Percentiles rank a stretch among this genome's conserved stretches.
Evolutionary conservation across 2,329 filamentous ascomycete genomes (phyloP).

Genomic region (Colletotrichum graminicola): DNA sequence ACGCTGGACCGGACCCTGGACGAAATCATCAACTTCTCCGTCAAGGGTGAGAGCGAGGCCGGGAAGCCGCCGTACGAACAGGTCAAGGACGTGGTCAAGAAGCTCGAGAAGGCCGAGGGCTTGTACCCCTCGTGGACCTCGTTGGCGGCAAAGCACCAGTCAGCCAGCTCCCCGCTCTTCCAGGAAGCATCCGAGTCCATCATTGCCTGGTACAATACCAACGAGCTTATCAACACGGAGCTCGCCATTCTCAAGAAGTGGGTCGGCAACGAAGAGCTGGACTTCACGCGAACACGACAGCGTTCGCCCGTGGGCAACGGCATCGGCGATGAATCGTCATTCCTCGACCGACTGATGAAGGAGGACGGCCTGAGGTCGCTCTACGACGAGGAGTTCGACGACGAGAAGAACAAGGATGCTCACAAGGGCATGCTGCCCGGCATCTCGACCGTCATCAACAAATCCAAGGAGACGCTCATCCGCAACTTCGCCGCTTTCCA

Average conservation of each 20-base stretch:
- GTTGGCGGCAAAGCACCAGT: constrained; percentile 80
- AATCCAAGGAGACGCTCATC: constrained; percentile 93
- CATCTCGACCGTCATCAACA: constrained; percentile 87
- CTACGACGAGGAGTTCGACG: constrained; percentile 73
- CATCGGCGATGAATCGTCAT: constrained; percentile 89
- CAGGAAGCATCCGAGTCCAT: constrained; percentile 88
- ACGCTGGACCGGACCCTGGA: constrained; percentile 82
- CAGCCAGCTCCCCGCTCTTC: constrained; percentile 82
- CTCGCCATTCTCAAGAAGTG: constrained; percentile 91
- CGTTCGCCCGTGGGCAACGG: constrained; percentile 77
- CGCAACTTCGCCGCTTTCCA: constrained; percentile 86
- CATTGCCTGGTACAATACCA: constrained; percentile 97
- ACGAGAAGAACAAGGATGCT: constrained; percentile 52
- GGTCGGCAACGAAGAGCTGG: constrained; percentile 96
- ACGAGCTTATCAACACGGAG: constrained; percentile 94
- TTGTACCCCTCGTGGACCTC: constrained; percentile 86
- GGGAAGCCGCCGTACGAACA: constrained; percentile 90
- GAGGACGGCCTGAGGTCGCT: constrained; percentile 94
- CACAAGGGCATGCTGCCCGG: constrained; percentile 84
- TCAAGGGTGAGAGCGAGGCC: constrained; percentile 92
- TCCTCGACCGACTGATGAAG: constrained; percentile 94
- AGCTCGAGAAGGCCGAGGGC: constrained; percentile 89
- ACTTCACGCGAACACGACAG: constrained; percentile 83
- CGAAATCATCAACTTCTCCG: constrained; percentile 91
- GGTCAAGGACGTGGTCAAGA: constrained; percentile 87